Base-by-base conservation (phyloP, 2,329 filamentous ascomycete species). In the Orbilia javanica region DNA sequence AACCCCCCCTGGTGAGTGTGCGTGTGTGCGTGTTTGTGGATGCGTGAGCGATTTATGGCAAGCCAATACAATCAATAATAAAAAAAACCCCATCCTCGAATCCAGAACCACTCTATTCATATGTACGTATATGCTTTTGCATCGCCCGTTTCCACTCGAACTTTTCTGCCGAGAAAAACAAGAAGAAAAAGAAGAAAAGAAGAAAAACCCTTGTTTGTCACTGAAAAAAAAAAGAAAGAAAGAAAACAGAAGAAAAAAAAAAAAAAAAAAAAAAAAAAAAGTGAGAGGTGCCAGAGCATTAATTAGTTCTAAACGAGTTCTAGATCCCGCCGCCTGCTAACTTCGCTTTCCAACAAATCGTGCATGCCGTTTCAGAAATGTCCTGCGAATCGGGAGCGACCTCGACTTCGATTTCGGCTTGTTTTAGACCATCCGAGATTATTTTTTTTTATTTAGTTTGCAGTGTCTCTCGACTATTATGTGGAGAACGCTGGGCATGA, bases 371-470 rank as follows among this genome's bases (percentile, higher is more conserved):
- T 78, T 72, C 67, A 72, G 44, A 53, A 31, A 46, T 13, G 18
- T 25, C n/a, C 34, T 22, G 34, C 74, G 53, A 72, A 72, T 72
- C 60, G 66, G 73, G 67, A 72, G 62, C 63, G 48, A 66, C n/a
- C n/a, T n/a, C 52, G 42, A 44, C 8, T 4, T 44, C 63, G 39
- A 78, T 53, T 31, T 48, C 31, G 42, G 36, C 64, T 66, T 65
- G 36, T 52, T 69, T 71, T 71, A 57, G 22, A 15, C 42, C 57
- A 36, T 39, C 48, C 68, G 57, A 64, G 31, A 63, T 46, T 50
- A 34, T 53, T 50, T 18, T 50, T 50, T 31, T 31, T 31, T 31
- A 4, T 39, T 39, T 39, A 8, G 6, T 39, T 39, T 39, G 2
- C 8, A 5, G 53, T 52, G 46, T 55, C 64, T 46, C 29, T 53